phyloP scores from a whole-genome alignment of 2,329 filamentous ascomycete genomes.

The Cladophialophora immunda region DNA sequence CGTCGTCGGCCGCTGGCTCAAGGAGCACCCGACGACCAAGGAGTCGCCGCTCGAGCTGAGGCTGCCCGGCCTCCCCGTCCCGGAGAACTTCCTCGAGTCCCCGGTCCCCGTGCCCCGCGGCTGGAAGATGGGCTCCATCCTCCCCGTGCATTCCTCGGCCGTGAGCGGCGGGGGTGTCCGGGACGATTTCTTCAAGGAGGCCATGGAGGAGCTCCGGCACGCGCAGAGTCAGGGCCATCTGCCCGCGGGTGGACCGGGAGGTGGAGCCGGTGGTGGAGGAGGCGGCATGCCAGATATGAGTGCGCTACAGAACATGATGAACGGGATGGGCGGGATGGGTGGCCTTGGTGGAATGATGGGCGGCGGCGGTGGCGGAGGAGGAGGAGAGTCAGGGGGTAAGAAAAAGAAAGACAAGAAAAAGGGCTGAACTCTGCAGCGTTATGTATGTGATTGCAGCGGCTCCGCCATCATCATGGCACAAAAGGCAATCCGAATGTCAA shows the following conservation, averaged over 20 bases:
- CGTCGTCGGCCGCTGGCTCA: constrained; percentile 79
- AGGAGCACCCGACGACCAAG: constrained; percentile 78
- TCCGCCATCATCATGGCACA: too few relatives aligned
- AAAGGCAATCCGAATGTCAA: too few relatives aligned
- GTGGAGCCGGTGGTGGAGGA: constrained; percentile 37
- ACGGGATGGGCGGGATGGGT: constrained; percentile 37
- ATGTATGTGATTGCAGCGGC: not conserved
- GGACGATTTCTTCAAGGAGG: constrained; percentile 94
- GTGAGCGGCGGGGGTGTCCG: constrained; percentile 92
- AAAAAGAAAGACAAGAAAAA: constrained; percentile 41
- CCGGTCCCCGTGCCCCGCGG: constrained; percentile 81
- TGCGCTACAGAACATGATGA: constrained; percentile 41
- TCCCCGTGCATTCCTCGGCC: constrained; percentile 88
- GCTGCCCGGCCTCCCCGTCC: constrained; percentile 76
- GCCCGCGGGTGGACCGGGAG: constrained; percentile 57
- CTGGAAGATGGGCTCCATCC: constrained; percentile 85
- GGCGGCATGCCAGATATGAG: constrained; percentile 44
- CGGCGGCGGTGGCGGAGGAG: constrained; percentile 30
- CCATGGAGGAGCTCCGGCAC: constrained; percentile 90
- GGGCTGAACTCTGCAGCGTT: constrained; percentile 20
- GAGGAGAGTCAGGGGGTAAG: constrained; percentile 28
- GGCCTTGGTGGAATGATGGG: constrained; percentile 31
- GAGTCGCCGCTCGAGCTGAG: constrained; percentile 74
- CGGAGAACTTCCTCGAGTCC: constrained; percentile 73
- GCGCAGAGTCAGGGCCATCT: constrained; percentile 49